Base-by-base conservation (phyloP, 106 monocot species). In the Dioscorea dumetorum region DNA sequence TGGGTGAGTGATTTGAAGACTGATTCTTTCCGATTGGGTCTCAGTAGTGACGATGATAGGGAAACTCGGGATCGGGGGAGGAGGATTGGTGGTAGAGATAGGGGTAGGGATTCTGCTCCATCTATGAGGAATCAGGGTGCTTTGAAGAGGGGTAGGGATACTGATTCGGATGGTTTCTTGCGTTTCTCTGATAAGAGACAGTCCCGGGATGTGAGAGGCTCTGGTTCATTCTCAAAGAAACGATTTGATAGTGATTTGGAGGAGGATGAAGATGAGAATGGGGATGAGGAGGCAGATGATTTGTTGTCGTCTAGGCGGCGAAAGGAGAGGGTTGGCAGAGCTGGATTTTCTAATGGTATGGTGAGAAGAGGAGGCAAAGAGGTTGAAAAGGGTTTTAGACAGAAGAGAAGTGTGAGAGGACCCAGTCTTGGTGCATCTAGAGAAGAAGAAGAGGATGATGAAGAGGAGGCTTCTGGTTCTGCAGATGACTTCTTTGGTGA, bases 1-100 rank as follows among this genome's bases (percentile, higher is more conserved):
- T 91, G 91, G 91, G 54, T 90, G 24, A 74, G 85, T 57, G 90
- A 87, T 21, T 61, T 94, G 12, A 82, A 83, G 76, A 74, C 69
- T 4, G 82, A 80, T 21, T 76, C 80, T 0, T 54, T 78, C 60
- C 66, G 71, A 16, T 19, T 79, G 19, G 58, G 68, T 1, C 23
- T 60, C 34, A 74, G 63, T 71, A 74, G 70, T 57, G 81, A 76
- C 15, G 66, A 51, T n/a, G 83, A 84, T 17, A 24, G 35, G 3
- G 56, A 51, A 8, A 58, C 34, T n/a, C 34, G 34, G 34, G 34
- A 57, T 14, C 68, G 48, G 17, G 17, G 24, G 9, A 31, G 13
- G 73, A 57, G 61, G 20, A 28, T 54, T 57, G 64, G 58, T 19
- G 11, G 67, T 24, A 63, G 34, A 24, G 51, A 51, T 31, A 49